These are phyloP conservation scores for Teunomyces gatunensis DNA, from an alignment of 805 yeast species.

Conservation along the genomic window DNA sequence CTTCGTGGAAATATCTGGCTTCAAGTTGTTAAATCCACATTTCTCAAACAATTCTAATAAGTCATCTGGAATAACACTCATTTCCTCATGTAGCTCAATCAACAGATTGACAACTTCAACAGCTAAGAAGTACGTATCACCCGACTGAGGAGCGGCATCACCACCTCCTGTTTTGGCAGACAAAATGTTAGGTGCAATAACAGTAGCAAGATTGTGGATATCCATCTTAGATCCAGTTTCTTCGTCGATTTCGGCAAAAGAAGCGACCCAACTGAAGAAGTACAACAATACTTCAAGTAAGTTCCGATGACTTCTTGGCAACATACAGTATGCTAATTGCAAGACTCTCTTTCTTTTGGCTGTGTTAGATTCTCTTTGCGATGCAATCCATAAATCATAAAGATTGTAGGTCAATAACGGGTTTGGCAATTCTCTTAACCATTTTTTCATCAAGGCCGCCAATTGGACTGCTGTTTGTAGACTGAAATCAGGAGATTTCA, in stretches of 20 bases:
- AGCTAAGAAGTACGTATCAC: slow-evolving; percentile 81
- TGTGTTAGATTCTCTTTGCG: slow-evolving; percentile 52
- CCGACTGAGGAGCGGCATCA: slow-evolving; percentile 26
- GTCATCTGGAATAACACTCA: slow-evolving; percentile 73
- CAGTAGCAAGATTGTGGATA: slow-evolving; percentile 91
- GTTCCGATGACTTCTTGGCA: slow-evolving; percentile 82
- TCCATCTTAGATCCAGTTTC: slow-evolving; percentile 92
- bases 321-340: slow-evolving; percentile 66
- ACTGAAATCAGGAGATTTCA: slow-evolving; percentile 64
- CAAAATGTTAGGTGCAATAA: slow-evolving; percentile 87
- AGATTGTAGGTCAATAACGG: slow-evolving; percentile 78
- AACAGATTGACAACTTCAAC: slow-evolving; percentile 86
- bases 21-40: slow-evolving; percentile 33
- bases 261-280: slow-evolving; percentile 92
- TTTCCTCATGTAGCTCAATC: slow-evolving; percentile 76
- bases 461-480: slow-evolving; percentile 85
- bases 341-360: slow-evolving; percentile 51
- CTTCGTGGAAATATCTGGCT: slow-evolving; percentile 26
- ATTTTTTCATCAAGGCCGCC: slow-evolving; percentile 89
- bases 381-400: slow-evolving; percentile 74
- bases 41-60: slow-evolving; percentile 49
- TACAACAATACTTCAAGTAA: slow-evolving; percentile 79
- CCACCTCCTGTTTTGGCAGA: slow-evolving; percentile 49
- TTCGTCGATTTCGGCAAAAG: slow-evolving; percentile 90
- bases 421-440: slow-evolving; percentile 87